A percentile compares a stretch with the other conserved stretches of the same genome.
These are phyloP conservation scores for Hypoxylon sp. DNA, from an alignment of 2,329 filamentous ascomycete genomes.

Conservation along the genomic window DNA sequence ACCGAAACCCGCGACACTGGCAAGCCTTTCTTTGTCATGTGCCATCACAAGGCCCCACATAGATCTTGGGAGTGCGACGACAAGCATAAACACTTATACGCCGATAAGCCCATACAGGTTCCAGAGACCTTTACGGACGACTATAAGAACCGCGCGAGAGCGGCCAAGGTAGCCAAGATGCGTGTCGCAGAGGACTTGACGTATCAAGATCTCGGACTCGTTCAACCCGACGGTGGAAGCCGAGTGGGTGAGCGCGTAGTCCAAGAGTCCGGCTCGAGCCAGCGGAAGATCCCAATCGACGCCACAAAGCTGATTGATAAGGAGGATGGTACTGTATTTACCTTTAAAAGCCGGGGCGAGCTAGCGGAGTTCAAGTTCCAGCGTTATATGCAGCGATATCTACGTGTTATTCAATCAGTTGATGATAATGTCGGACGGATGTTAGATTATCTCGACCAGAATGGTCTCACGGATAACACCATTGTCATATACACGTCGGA, in stretches of 20 bases:
- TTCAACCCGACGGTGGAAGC: conserved; percentile 65
- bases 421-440: conserved; percentile 68
- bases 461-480: conserved; percentile 62
- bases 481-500: conserved; percentile 69
- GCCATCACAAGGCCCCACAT: conserved; percentile 70
- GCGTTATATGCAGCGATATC: conserved; percentile 70
- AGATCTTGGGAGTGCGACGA: conserved; percentile 66
- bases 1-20: conserved; percentile 51
- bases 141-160: conserved; percentile 67
- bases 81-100: conserved; percentile 65
- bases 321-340: conserved; percentile 58
- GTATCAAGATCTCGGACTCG: conserved; percentile 66
- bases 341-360: conserved; percentile 59
- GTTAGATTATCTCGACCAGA: conserved; percentile 62
- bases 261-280: conserved; percentile 48
- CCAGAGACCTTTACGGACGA: conserved; percentile 69
- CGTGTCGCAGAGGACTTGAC: conserved; percentile 62
- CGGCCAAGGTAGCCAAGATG: conserved; percentile 62
- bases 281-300: conserved; percentile 51
- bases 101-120: conserved; percentile 59
- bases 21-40: conserved; percentile 69
- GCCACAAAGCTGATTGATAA: conserved; percentile 55
- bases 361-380: conserved; percentile 70
- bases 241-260: conserved; percentile 57
- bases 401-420: conserved; percentile 66